phyloP scores from a whole-genome alignment of 1,284 basidiomycete genomes.

The Microbotryomycetes sp. region DNA sequence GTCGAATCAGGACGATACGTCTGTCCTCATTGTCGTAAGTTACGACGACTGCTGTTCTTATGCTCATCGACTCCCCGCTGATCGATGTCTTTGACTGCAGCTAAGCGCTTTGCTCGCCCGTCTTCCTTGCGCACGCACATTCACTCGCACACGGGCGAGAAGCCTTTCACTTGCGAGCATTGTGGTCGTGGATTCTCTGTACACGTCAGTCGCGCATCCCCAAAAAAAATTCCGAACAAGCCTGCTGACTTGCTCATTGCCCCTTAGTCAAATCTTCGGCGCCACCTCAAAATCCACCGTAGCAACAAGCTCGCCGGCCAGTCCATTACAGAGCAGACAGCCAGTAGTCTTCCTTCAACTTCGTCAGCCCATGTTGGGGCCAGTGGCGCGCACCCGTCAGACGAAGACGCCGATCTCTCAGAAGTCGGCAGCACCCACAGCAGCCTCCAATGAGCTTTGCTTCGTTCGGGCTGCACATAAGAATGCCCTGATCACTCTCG shows the following conservation, averaged over 20 bases:
- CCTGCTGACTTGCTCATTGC: not conserved
- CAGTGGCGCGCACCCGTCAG: no score
- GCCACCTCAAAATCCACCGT: conserved; percentile 29
- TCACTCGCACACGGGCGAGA: conserved; percentile 34
- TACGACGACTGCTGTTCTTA: not conserved
- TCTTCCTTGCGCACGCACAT: conserved; percentile 31
- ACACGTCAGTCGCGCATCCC: conserved; percentile 11
- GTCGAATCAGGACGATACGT: not conserved
- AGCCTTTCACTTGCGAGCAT: conserved; percentile 27
- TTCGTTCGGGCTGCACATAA: no score
- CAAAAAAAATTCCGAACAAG: conserved; percentile 1
- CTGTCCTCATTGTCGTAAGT: not conserved
- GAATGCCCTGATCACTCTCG: no score
- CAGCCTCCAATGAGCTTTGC: no score
- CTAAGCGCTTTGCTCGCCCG: conserved; percentile 32
- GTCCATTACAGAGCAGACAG: not conserved
- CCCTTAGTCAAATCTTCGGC: conserved; percentile 23
- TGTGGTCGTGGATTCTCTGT: conserved; percentile 32
- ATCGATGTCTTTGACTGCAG: no score
- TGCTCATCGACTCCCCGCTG: not conserved
- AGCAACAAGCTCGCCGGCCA: not conserved
- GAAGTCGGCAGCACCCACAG: not conserved
- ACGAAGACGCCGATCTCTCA: not conserved
- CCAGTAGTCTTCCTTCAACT: no score
- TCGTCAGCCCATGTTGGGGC: no score